Conservation (phyloP, 2,329 filamentous ascomycete genomes). For the Beauveria bassiana region DNA sequence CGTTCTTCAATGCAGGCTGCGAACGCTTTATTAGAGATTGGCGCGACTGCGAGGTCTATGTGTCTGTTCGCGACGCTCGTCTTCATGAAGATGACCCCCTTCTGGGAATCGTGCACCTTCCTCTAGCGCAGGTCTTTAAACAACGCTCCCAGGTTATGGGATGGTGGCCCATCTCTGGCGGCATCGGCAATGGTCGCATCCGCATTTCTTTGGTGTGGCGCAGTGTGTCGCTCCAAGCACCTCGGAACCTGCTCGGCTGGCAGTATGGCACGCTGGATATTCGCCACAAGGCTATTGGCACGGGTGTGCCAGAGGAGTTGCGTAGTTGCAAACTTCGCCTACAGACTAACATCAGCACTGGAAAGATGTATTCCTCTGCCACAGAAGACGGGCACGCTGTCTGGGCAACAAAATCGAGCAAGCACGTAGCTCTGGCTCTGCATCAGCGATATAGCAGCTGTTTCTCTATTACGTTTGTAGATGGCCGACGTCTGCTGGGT, state of each 20-base stretch:
- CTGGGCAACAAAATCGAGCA: conserved; percentile 46
- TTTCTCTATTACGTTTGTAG: conserved; percentile 49
- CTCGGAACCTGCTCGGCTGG: conserved; percentile 56
- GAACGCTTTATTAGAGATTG: conserved; percentile 67
- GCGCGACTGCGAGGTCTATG: conserved; percentile 57
- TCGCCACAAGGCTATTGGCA: conserved; percentile 37
- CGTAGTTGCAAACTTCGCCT: conserved; percentile 49
- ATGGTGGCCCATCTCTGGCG: conserved; percentile 60
- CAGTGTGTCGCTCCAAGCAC: conserved; percentile 56
- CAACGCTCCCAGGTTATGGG: conserved; percentile 57
- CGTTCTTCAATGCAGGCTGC: conserved; percentile 70
- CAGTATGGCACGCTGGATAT: conserved; percentile 64
- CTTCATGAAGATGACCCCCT: conserved; percentile 63
- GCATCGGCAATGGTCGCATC: conserved; percentile 62
- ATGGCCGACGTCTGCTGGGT: conserved; percentile 28
- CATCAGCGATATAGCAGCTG: conserved; percentile 48
- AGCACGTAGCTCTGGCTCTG: conserved; percentile 42
- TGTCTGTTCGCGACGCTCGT: conserved; percentile 59
- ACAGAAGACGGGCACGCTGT: conserved; percentile 30
- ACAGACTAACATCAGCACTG: conserved; percentile 46
- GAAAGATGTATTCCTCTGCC: conserved; percentile 44
- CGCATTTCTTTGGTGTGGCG: conserved; percentile 68
- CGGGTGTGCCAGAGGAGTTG: conserved; percentile 39
- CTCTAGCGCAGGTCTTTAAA: conserved; percentile 53
- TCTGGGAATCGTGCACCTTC: conserved; percentile 63